phyloP scores from a whole-genome alignment of 2,329 filamentous ascomycete genomes.

The Eutypella sp. region DNA sequence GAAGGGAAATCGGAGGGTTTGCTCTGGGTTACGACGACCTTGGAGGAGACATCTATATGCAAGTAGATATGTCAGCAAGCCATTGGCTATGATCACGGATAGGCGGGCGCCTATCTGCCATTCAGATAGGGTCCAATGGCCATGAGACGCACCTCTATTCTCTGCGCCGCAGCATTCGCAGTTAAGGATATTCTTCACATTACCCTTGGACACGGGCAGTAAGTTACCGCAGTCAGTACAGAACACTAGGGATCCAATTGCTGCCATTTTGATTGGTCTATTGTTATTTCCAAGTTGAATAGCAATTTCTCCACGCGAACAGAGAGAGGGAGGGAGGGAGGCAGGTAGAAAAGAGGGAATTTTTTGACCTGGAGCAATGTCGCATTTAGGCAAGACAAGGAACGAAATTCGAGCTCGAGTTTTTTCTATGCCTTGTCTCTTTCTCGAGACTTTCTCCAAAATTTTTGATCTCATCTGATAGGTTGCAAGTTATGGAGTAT shows the following conservation, averaged over 20 bases:
- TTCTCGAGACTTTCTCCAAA: no score
- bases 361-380: no score
- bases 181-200: slow-evolving; percentile 66
- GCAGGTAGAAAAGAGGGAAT: no score
- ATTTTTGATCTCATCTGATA: no score
- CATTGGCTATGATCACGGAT: neutral
- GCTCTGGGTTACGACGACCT: slow-evolving; percentile 74
- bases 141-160: slow-evolving; percentile 67
- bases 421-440: no score
- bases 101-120: no score
- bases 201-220: slow-evolving; percentile 73
- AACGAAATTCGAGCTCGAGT: no score
- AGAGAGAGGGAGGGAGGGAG: neutral
- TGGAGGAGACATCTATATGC: slow-evolving; percentile 63
- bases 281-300: neutral
- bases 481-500: no score
- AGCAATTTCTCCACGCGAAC: neutral
- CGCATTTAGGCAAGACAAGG: no score
- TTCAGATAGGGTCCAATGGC: no score
- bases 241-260: slow-evolving; percentile 87
- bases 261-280: slow-evolving; percentile 59
- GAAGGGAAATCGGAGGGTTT: slow-evolving; percentile 90
- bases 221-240: slow-evolving; percentile 91
- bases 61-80: slow-evolving; percentile 4
- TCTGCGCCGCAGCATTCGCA: slow-evolving; percentile 84